Evolutionary conservation across 2,329 filamentous ascomycete species (phyloP).

Genomic region (Sporothrix mexicana): DNA sequence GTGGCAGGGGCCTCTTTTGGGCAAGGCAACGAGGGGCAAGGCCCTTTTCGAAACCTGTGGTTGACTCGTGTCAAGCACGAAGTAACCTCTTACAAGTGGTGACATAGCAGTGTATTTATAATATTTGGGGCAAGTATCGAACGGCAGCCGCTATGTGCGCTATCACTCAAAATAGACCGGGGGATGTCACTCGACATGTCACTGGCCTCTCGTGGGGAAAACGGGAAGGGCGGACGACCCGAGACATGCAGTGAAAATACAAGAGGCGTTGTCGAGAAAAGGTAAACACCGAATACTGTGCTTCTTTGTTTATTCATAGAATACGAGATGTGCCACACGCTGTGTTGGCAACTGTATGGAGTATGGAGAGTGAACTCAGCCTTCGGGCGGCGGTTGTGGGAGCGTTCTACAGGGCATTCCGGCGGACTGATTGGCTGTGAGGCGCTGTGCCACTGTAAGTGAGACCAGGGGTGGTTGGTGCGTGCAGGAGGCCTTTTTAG

Average conservation of each 20-base stretch:
- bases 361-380: slow-evolving; percentile 12
- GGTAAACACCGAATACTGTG: neutral
- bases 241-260: neutral
- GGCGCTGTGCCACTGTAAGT: neutral
- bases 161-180: neutral
- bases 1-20: neutral
- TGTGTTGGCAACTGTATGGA: neutral
- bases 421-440: neutral
- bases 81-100: neutral
- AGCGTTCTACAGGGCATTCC: neutral
- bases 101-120: neutral
- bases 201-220: too few relatives aligned
- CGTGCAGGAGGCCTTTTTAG: neutral
- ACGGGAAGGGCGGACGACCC: neutral
- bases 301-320: neutral
- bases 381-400: slow-evolving; percentile 2
- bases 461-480: slow-evolving; percentile 7
- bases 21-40: neutral
- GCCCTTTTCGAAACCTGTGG: slow-evolving; percentile 7
- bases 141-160: neutral
- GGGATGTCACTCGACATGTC: neutral
- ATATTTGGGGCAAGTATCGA: neutral
- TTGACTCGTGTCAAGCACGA: slow-evolving; percentile 3
- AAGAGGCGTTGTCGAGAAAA: neutral
- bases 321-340: slow-evolving; percentile 1